Evolutionary conservation across 176 grass and related monocot genomes (phyloP), one percentile per base, ranked within the genome.

Genomic region (Phyllostachys edulis): DNA sequence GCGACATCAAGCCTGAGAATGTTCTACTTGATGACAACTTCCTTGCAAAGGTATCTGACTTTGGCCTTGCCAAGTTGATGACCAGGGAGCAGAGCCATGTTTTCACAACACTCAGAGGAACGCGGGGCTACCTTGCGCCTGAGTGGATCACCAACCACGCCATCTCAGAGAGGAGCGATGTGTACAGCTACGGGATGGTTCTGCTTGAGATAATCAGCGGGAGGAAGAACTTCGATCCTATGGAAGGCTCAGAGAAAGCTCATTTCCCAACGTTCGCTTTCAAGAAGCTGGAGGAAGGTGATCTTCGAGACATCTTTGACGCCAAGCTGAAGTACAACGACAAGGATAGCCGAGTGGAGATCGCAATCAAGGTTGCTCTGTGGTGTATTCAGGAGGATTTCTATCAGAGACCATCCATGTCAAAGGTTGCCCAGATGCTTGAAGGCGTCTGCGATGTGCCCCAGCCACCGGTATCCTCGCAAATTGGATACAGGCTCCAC

Each of bases 381-480:
- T 99, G 96, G 96, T 99, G 96, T 78, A 92, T 99, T 74, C 96
- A 99, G 66, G 96, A 99, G 16, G 96, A 99, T 73, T 83, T 99
- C 54, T 86, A 61, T 11, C 67, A 90, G 49, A 89, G 96, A 42
- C 96, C 96, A 16, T 87, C 87, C n/a, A 99, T 99, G 96, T 67
- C 87, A 0, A 95, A 88, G 84, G 96, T 99, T 3, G 85, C 96
- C 52, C 93, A 94, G 77, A 99, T 99, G 96, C 80, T 99, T 14
- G 96, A 99, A 66, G 94, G 96, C n/a, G 69, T 95, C 44, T 87
- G 85, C 18, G 87, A 94, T 8, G 96, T 99, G 34, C 91, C 91
- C 38, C 82, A 77, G 62, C 93, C 93, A 34, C 93, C 96, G 20
- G 18, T 44, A 2, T 93, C 87, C 5, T 90, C 91, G 1, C 93